Evolutionary conservation across 1,284 basidiomycete genomes (phyloP), one percentile per base, ranked within the genome.

Genomic region (Porogramme epimiltina): DNA sequence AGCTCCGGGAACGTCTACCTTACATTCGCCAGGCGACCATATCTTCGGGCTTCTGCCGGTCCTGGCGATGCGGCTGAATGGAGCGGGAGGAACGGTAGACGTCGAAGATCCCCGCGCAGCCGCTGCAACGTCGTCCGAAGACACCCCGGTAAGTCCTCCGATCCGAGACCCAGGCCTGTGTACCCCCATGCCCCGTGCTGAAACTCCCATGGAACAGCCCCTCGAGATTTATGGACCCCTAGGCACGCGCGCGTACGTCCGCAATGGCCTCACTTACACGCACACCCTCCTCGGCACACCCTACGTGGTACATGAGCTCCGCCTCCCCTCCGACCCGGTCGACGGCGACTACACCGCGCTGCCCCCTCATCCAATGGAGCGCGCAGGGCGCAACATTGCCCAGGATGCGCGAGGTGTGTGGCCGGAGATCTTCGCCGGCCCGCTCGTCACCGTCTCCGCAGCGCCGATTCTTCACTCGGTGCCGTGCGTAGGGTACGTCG

Each of bases 271-370:
- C 28, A 70, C 73, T 16, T 82, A 89, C 59, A 93, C 93, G 0
- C 75, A 89, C 60, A 87, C 89, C 6, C 75, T 82, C 36, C 77
- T 96, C 16, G 79, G 81, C 6, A 75, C 78, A 0, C 84, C 85
- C 3, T 96, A 91, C 65, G 84, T 93, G 40, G 91, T 96, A n/a
- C 94, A 97, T 70, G 95, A 97, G 69, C 76, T 98, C 8, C 81
- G 92, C 11, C 78, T 82, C 42, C 74, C 78, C 47, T 62, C 76
- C 19, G 84, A 89, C 61, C 78, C 83, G 6, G 67, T 66, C 37
- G 59, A 64, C 13, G 77, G 74, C 18, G 81, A 84, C 62, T 68
- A 69, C 60, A 79, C 76, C n/a, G 57, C 68, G 13, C 66, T 85
- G 16, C 66, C 78, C 42, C 73, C 55, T 36, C 76, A 78, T 45